Base-by-base conservation (phyloP, 768 basidiomycete genomes). In the Tephrocybe rancida region DNA sequence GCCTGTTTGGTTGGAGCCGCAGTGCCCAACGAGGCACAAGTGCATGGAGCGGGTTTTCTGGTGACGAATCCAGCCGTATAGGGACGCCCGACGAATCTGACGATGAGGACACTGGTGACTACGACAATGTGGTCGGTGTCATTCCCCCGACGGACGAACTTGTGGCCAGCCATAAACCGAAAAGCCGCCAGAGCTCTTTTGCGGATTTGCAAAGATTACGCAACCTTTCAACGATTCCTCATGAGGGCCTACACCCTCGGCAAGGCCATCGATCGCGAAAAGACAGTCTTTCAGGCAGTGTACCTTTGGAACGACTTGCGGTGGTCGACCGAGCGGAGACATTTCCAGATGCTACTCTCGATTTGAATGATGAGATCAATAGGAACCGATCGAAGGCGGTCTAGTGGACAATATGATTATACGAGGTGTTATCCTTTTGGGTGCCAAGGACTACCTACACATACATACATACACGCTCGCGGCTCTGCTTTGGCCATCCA, bases 1-100 rank as follows among this genome's bases (percentile, higher is more conserved):
- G 91, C 7, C 79, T 97, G 22, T 97, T 96, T 65, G 95, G 94
- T 39, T 96, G 92, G 94, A 86, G 85, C 68, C 79, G 83, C 48
- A 91, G 87, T 60, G 81, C 90, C 1, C 74, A 72, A 44, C 84
- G 82, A 44, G 90, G 92, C n/a, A 92, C 91, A 2, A 91, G 87
- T 62, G 91, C 85, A n/a, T 95, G 92, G 93, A 83, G 83, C 27
- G 89, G 84, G 16, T 67, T 65, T 26, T 70, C 69, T 35, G 73
- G 70, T 61, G 84, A 82, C 44, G 85, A 86, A 64, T 74, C 67
- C 65, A 90, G 83, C 71, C 73, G 86, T 43, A 74, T 85, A 18
- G 79, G 73, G 34, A 89, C 88, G 7, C 90, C 91, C 0, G 86
- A 88, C 45, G 85, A 83, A 43, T 86, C 88, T 13, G 94, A 95